phyloP scores from a whole-genome alignment of 352 stramenopile species.

The Phytophthora pseudosyringae region DNA sequence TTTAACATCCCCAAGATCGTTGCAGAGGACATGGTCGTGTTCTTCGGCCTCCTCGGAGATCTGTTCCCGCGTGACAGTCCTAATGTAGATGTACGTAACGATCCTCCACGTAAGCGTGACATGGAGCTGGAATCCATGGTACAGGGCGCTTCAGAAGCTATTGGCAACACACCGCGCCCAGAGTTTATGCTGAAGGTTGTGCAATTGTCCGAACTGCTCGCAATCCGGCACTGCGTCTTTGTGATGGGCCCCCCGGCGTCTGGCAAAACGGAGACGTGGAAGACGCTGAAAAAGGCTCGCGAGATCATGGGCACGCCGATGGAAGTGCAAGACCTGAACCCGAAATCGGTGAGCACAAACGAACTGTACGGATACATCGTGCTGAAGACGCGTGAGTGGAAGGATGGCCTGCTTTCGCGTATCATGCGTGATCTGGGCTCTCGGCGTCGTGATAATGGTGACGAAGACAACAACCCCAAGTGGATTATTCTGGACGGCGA shows the following conservation, averaged over 20 bases:
- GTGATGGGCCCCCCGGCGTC: slow-evolving; percentile 94
- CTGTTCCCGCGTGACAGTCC: slow-evolving; percentile 92
- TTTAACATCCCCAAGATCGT: slow-evolving; percentile 98
- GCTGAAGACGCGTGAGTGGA: slow-evolving; percentile 96
- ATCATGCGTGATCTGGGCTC: slow-evolving; percentile 96
- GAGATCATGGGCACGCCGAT: slow-evolving; percentile 89
- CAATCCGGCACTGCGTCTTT: slow-evolving; percentile 97
- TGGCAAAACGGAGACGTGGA: slow-evolving; percentile 97
- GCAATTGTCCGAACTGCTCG: slow-evolving; percentile 94
- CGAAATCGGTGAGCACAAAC: slow-evolving; percentile 96
- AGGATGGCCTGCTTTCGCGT: slow-evolving; percentile 94
- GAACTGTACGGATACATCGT: slow-evolving; percentile 97
- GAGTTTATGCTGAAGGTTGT: slow-evolving; percentile 95
- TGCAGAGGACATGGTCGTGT: slow-evolving; percentile 94
- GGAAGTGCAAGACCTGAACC: slow-evolving; percentile 95
- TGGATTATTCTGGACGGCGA: slow-evolving; percentile 98
- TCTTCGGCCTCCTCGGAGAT: slow-evolving; percentile 95
- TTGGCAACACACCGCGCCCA: slow-evolving; percentile 80
- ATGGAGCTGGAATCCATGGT: slow-evolving; percentile 93
- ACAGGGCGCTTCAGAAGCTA: slow-evolving; percentile 78
- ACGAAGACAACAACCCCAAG: slow-evolving; percentile 94
- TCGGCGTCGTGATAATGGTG: slow-evolving; percentile 86
- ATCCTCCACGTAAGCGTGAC: slow-evolving; percentile 93
- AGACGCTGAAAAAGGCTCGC: slow-evolving; percentile 91
- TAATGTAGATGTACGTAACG: slow-evolving; percentile 89